These are phyloP conservation scores for Myxozyma melibiosi DNA, from an alignment of 805 yeast species.

Conservation along the genomic window DNA sequence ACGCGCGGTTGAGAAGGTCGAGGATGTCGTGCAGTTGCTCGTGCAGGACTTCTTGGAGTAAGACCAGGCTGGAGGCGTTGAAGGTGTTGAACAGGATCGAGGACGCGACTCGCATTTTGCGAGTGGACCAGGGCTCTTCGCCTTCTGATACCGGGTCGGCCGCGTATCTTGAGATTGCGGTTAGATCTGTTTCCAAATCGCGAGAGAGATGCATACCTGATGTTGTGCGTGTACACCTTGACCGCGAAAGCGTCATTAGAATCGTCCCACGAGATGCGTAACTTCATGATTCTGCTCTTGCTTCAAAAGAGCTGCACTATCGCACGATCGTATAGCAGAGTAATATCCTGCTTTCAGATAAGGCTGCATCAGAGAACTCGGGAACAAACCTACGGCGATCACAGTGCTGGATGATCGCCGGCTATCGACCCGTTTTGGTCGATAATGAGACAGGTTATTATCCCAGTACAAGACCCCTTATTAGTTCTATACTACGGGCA, in stretches of 20 bases:
- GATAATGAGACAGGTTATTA: too few species aligned
- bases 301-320: neutral
- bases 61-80: slow-evolving; percentile 45
- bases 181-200: neutral
- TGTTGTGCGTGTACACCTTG: slow-evolving; percentile 27
- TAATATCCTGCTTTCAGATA: too few species aligned
- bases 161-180: slow-evolving; percentile 34
- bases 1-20: slow-evolving; percentile 35
- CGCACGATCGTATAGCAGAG: neutral
- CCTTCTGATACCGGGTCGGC: slow-evolving; percentile 34
- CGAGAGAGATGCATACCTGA: slow-evolving; percentile 13
- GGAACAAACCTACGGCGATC: too few species aligned
- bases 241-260: slow-evolving; percentile 17
- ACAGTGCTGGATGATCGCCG: too few species aligned
- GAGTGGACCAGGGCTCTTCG: slow-evolving; percentile 52
- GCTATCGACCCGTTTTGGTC: too few species aligned
- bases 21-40: slow-evolving; percentile 52
- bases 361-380: too few species aligned
- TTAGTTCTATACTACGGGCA: too few species aligned
- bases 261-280: slow-evolving; percentile 22
- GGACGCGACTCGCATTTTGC: slow-evolving; percentile 46
- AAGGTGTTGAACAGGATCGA: slow-evolving; percentile 47
- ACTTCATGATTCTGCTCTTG: slow-evolving; percentile 4
- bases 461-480: too few species aligned
- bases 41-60: slow-evolving; percentile 53